These are phyloP conservation scores for Zygosaccharomyces sapae DNA, from an alignment of 1,139 yeast genomes.

Conservation along the genomic window DNA sequence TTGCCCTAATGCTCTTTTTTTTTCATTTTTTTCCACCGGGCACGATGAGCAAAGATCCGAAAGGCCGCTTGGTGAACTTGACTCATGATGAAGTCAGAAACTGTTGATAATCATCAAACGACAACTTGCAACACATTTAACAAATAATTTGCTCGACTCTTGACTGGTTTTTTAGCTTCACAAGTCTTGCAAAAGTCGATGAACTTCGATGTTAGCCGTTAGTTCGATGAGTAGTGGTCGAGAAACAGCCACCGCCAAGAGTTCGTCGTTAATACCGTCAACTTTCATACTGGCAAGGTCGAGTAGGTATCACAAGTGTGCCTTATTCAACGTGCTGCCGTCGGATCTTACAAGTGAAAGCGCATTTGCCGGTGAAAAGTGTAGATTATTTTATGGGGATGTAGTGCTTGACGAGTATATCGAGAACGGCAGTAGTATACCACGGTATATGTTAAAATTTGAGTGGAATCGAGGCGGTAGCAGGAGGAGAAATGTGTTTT, in stretches of 20 bases:
- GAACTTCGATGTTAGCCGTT: conserved; percentile 3
- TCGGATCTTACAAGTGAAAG: conserved; percentile 11
- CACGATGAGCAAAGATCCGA: not conserved
- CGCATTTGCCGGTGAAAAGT: conserved; percentile 10
- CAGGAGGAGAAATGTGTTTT: conserved; percentile 11
- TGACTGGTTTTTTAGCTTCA: not conserved
- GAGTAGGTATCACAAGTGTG: not conserved
- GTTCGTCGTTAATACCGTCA: not conserved
- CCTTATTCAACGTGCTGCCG: conserved; percentile 20
- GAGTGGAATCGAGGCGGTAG: conserved; percentile 14
- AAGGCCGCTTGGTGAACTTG: not conserved
- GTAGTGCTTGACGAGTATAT: conserved; percentile 19
- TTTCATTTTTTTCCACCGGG: too few species aligned
- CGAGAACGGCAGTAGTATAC: conserved; percentile 16
- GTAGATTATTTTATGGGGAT: conserved; percentile 15
- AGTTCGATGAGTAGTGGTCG: conserved; percentile 1
- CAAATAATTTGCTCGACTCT: too few species aligned
- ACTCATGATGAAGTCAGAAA: conserved; percentile 25
- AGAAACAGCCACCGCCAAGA: not conserved
- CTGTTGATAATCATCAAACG: too few species aligned
- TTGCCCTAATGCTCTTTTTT: too few species aligned
- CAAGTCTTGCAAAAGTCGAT: not conserved
- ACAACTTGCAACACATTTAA: too few species aligned
- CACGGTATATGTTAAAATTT: conserved; percentile 17
- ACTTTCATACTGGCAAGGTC: not conserved